A percentile compares a stretch with the other conserved stretches of the same genome.
phyloP scores from a whole-genome alignment of 257 asterid species.

The Capsicum chinense region DNA sequence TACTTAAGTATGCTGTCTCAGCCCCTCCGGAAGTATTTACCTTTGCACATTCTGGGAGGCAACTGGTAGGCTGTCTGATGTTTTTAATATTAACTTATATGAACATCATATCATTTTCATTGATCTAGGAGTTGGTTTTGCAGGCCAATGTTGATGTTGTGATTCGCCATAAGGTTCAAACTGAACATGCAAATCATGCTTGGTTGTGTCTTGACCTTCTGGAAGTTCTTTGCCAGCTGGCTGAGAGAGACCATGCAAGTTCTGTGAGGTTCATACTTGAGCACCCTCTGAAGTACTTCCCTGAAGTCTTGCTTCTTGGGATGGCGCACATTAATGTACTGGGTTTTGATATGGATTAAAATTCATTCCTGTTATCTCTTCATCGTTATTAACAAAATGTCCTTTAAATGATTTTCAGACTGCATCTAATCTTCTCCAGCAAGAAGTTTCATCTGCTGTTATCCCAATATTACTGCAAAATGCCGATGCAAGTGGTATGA shows the following conservation, averaged over 20 bases:
- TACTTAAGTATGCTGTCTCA: slow-evolving; percentile 73
- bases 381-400: slow-evolving; percentile 24
- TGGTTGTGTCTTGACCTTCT: slow-evolving; percentile 83
- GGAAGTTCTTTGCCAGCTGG: slow-evolving; percentile 79
- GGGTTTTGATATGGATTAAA: slow-evolving; percentile 27
- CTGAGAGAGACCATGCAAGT: slow-evolving; percentile 92
- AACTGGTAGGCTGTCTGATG: slow-evolving; percentile 55
- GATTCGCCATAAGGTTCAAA: slow-evolving; percentile 56
- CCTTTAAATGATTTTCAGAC: slow-evolving; percentile 60
- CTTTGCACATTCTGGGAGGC: slow-evolving; percentile 76
- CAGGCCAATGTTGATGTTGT: slow-evolving; percentile 67
- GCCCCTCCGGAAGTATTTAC: slow-evolving; percentile 80
- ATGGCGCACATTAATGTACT: slow-evolving; percentile 81
- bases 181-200: slow-evolving; percentile 61
- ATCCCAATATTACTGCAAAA: slow-evolving; percentile 55
- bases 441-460: slow-evolving; percentile 72
- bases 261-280: slow-evolving; percentile 70
- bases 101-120: background rate
- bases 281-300: slow-evolving; percentile 73
- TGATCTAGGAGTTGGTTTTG: background rate
- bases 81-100: slow-evolving; percentile 5
- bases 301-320: slow-evolving; percentile 87
- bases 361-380: slow-evolving; percentile 15
- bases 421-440: slow-evolving; percentile 76
- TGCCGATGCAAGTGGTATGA: slow-evolving; percentile 47